Base-by-base conservation (phyloP, 176 grass and related monocot genomes). In the Juncus inflexus region DNA sequence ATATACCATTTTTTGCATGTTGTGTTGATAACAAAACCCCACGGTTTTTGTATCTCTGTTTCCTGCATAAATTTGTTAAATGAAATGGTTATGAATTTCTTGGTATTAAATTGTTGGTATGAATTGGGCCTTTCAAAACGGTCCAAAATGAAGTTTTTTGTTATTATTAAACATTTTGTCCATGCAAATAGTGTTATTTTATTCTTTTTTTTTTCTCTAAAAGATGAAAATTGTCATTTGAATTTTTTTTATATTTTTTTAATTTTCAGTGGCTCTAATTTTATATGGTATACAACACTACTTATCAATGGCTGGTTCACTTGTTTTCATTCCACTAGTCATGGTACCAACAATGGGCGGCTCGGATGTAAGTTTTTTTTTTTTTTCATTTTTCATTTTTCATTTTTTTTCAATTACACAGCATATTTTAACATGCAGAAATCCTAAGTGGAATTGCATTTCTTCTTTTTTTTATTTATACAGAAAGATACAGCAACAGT, bases 231-330 rank as follows among this genome's bases (percentile, higher is more conserved):
- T 47, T 47, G 1, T 47, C 43, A 5, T 47, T 47, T 47, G 9
- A 47, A 9, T 47, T 47, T 47, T 9, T 5, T 47, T 47, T 5
- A 47, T 6, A 28, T 28, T 28, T 28, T 28, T 28, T 28, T 28
- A 28, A 28, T 65, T 86, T 91, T 62, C 83, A 99, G 94, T 15
- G 35, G 63, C 38, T 64, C 80, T 99, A 55, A 37, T 92, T 62
- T 86, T 99, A 61, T 99, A 99, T 84, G 94, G 88, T 64, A 77
- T 86, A 78, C 94, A 99, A 37, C 94, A 99, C 77, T 92, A 92
- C 60, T 83, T 99, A 65, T 99, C 94, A 73, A 86, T 99, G 73
- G 83, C 76, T 76, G 94, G 94, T 80, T 99, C 94, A 2, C 89
- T 99, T 78, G 83, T 99, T 63, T 92, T 99, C 86, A 85, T 86